Percentiles rank a stretch among this genome's conserved stretches.
Conservation (phyloP, 306 rosid genomes). For the Gastrolobium villosum region DNA sequence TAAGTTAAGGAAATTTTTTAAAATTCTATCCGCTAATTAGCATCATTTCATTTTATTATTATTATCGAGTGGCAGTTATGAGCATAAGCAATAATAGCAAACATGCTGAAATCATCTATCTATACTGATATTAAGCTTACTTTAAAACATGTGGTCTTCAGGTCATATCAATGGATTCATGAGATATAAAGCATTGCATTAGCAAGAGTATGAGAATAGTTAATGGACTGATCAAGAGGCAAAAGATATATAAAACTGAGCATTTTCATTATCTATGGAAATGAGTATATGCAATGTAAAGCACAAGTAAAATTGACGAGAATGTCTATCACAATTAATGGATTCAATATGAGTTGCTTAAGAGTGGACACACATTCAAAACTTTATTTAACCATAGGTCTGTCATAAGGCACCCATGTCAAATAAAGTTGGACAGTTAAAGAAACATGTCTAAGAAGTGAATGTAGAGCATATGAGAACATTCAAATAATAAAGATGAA, state of each 20-base stretch:
- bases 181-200: constrained; percentile 11
- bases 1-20: no score
- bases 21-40: no score
- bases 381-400: constrained; percentile 23
- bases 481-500: no score
- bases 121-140: no score
- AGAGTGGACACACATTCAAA: not conserved
- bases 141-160: not conserved
- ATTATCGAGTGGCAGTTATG: no score
- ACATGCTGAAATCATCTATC: no score
- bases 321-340: not conserved
- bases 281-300: constrained; percentile 11
- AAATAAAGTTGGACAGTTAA: not conserved
- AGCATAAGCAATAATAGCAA: no score
- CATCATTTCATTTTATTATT: no score
- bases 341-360: not conserved
- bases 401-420: not conserved
- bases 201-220: constrained; percentile 11
- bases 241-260: not conserved
- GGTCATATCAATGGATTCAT: constrained; percentile 1
- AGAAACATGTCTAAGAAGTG: constrained; percentile 13
- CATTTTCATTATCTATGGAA: constrained; percentile 15
- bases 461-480: constrained; percentile 21
- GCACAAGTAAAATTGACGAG: not conserved
- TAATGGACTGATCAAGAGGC: not conserved